Evolutionary conservation across 805 yeast genomes (phyloP), one percentile per base, ranked within the genome.

Genomic region (Scheffersomyces ergatensis): DNA sequence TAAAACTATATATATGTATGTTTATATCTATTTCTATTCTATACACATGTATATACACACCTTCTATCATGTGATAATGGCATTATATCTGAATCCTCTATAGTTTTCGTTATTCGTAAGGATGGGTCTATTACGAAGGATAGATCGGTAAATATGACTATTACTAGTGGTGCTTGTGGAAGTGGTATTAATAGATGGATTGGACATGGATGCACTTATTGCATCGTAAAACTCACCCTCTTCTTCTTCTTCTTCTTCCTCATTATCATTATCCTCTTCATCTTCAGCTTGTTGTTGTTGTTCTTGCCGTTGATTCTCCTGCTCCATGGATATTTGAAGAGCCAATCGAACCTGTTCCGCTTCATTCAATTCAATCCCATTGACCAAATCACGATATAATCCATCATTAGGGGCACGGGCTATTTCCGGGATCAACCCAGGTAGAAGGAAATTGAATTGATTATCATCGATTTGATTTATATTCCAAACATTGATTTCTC

Each of bases 401-500:
- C 32, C 32, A 29, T 29, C 32, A 29, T 29, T 29, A 5, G 32
- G 32, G 13, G 32, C 32, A 4, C 18, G n/a, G n/a, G 32, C 36
- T 12, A 24, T 5, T 14, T 31, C 34, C 7, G 44, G 41, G 6
- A 53, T 23, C 21, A 54, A 39, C 1, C 39, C 46, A 2, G 65
- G 65, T 15, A 60, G 48, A 33, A 57, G 43, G 13, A 36, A 38
- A 33, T 60, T 58, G 37, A 48, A 58, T 18, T 58, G 51, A 14
- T 37, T 25, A 37, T 61, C 66, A 32, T 61, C 66, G 15, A 61
- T 47, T 39, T 58, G 62, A 26, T 56, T 49, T 4, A 61, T 49
- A 16, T 47, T 39, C 63, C 64, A 59, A 14, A 58, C 44, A 30
- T 61, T 45, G 7, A 59, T 43, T 18, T 45, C 44, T 13, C 38